These are phyloP conservation scores for Pogostemon cablin DNA, from an alignment of 257 asterid species.

Conservation along the genomic window DNA sequence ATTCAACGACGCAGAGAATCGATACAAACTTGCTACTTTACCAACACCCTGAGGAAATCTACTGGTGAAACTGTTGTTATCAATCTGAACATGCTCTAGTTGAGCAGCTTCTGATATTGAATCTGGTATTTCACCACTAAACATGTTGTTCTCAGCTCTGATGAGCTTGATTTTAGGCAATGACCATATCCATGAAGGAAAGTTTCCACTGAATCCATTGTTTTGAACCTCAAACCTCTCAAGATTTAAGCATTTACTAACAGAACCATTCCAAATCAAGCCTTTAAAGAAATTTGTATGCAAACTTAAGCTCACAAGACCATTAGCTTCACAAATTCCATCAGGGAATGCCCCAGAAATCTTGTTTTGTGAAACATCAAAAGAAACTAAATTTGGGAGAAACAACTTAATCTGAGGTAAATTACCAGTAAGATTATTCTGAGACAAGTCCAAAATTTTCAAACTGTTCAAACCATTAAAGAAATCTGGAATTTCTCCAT, in stretches of 20 bases:
- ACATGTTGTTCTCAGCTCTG: slow-evolving; percentile 79
- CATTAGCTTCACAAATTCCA: slow-evolving; percentile 61
- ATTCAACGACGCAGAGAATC: slow-evolving; percentile 77
- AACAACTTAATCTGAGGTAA: slow-evolving; percentile 49
- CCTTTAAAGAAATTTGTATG: slow-evolving; percentile 71
- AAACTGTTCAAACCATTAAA: slow-evolving; percentile 62
- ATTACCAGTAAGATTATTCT: slow-evolving; percentile 66
- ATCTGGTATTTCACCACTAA: slow-evolving; percentile 78
- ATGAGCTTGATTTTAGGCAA: slow-evolving; percentile 69
- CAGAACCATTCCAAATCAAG: slow-evolving; percentile 51
- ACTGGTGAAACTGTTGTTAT: slow-evolving; percentile 67
- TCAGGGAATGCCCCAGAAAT: slow-evolving; percentile 68
- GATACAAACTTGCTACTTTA: slow-evolving; percentile 57
- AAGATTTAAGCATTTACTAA: slow-evolving; percentile 54
- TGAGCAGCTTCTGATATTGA: slow-evolving; percentile 67
- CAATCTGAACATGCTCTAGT: slow-evolving; percentile 89
- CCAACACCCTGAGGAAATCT: slow-evolving; percentile 71
- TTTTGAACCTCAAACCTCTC: slow-evolving; percentile 87
- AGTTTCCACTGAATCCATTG: slow-evolving; percentile 64
- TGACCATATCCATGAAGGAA: slow-evolving; percentile 74
- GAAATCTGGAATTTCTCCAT: slow-evolving; percentile 59
- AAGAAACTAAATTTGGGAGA: slow-evolving; percentile 67
- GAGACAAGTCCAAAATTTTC: slow-evolving; percentile 62
- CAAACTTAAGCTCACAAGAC: slow-evolving; percentile 56
- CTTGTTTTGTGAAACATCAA: slow-evolving; percentile 82